Base-by-base conservation (phyloP, 495 filamentous ascomycete species). In the Pyrenula aspistea region DNA sequence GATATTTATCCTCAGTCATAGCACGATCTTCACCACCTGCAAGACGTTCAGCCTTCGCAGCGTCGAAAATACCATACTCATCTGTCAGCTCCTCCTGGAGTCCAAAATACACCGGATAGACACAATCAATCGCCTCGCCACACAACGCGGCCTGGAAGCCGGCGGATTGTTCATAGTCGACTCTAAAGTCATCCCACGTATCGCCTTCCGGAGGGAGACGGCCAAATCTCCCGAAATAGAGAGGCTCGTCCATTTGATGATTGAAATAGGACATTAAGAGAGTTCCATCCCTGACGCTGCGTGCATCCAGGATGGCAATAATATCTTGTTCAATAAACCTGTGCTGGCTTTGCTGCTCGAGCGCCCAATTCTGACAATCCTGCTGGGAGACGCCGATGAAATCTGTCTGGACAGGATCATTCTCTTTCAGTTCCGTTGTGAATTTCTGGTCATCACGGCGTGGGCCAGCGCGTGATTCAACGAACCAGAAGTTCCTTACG, bases 41-140 rank as follows among this genome's bases (percentile, higher is more conserved):
- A 42, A 42, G 31, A 42, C 55, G 49, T 48, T 10, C 2, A 53
- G 56, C 58, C 54, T 24, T 53, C 11, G 51, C 47, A 24, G 50
- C 51, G 42, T 55, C 49, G 48, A 62, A 56, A 12, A 55, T 55
- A 21, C 55, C 59, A 20, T 47, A 53, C 54, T 56, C 62, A 24
- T 53, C 59, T 24, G 53, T 64, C 23, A 63, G 62, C 49, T 60
- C 58, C 51, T 60, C 58, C 52, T 59, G 56, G 54, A 36, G 57
- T 57, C 55, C 55, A 57, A 53, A 59, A 22, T 53, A 59, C 24
- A 55, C 57, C 48, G 57, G 57, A 55, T 57, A 59, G 55, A 57
- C 23, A n/a, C 2, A 1, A 50, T 56, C 54, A 21, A 23, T 8
- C 2, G 24, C 22, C 42, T 21, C 2, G 23, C 15, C 25, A 21